Evolutionary conservation across 148 eudicot species (phyloP).

Genomic region (Pouteria glomerata): DNA sequence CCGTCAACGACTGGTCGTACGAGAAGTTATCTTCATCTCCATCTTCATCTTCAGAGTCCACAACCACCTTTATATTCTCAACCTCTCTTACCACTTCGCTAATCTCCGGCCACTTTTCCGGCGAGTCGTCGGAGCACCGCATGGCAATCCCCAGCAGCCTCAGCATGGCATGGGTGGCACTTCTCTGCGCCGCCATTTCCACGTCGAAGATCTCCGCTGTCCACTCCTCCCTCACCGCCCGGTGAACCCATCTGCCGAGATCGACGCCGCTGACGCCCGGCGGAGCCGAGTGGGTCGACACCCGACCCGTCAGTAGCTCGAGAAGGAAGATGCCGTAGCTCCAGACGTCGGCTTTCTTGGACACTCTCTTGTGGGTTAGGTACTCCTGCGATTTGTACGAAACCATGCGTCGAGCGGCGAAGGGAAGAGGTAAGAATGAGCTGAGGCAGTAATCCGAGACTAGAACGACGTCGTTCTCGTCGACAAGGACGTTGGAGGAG

Average conservation of each 20-base stretch:
- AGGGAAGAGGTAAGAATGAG: slow-evolving; percentile 23
- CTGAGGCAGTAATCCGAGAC: slow-evolving; percentile 37
- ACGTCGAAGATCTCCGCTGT: slow-evolving; percentile 45
- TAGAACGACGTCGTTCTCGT: slow-evolving; percentile 23
- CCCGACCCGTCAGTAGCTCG: slow-evolving; percentile 36
- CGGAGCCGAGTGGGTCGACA: slow-evolving; percentile 22
- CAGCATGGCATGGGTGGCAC: slow-evolving; percentile 36
- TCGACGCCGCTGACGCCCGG: slow-evolving; percentile 26
- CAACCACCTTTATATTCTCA: slow-evolving; percentile 17
- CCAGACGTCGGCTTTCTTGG: slow-evolving; percentile 42
- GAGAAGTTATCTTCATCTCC: slow-evolving; percentile 4
- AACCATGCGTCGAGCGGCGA: slow-evolving; percentile 27
- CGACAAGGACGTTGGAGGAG: slow-evolving; percentile 37
- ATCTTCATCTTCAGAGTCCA: slow-evolving; percentile 26
- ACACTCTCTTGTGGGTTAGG: slow-evolving; percentile 21
- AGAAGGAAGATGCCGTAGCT: slow-evolving; percentile 38
- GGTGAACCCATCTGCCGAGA: slow-evolving; percentile 38
- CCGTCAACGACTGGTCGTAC: slow-evolving; percentile 25
- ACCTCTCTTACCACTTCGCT: slow-evolving; percentile 24
- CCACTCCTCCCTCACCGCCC: slow-evolving; percentile 53
- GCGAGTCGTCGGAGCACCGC: slow-evolving; percentile 30
- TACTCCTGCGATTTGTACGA: slow-evolving; percentile 37
- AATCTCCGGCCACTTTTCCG: slow-evolving; percentile 40
- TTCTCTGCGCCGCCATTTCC: slow-evolving; percentile 27
- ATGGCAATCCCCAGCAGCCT: slow-evolving; percentile 30